Evolutionary conservation across 805 yeast species (phyloP).

Genomic region (Lachancea sp.): DNA sequence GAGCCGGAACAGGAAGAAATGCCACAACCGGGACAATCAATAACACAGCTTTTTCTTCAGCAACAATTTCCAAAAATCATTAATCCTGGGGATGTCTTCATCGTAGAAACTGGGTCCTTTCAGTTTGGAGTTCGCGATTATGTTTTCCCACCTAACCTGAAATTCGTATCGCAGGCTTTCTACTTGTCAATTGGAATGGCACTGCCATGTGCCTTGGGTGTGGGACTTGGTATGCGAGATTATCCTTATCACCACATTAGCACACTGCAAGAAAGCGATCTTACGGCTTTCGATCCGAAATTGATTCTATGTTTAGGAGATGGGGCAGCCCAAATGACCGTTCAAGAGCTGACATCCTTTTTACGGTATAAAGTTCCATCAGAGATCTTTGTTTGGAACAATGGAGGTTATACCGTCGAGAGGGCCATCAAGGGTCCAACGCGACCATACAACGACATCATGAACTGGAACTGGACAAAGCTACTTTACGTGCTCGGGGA

Average conservation of each 20-base stretch:
- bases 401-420: conserved; percentile 86
- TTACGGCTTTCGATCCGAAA: conserved; percentile 38
- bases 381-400: conserved; percentile 69
- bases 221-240: conserved; percentile 65
- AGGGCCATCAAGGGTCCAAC: conserved; percentile 75
- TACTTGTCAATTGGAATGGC: conserved; percentile 88
- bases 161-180: conserved; percentile 59
- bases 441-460: conserved; percentile 74
- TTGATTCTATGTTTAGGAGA: conserved; percentile 79
- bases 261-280: conserved; percentile 2
- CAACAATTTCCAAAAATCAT: conserved; percentile 39
- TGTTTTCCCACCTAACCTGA: conserved; percentile 48
- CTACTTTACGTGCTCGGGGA: conserved; percentile 63
- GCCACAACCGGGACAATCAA: conserved; percentile 25
- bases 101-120: conserved; percentile 79
- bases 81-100: conserved; percentile 59
- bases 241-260: conserved; percentile 28
- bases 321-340: conserved; percentile 92
- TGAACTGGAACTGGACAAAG: conserved; percentile 75
- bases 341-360: conserved; percentile 71
- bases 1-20: conserved; percentile 1
- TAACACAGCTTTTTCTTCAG: conserved; percentile 44
- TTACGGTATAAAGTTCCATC: conserved; percentile 57
- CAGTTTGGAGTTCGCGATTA: conserved; percentile 71
- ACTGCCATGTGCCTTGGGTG: conserved; percentile 80